phyloP scores from a whole-genome alignment of 2,329 filamentous ascomycete species.

The Aspergillus viridinutans region DNA sequence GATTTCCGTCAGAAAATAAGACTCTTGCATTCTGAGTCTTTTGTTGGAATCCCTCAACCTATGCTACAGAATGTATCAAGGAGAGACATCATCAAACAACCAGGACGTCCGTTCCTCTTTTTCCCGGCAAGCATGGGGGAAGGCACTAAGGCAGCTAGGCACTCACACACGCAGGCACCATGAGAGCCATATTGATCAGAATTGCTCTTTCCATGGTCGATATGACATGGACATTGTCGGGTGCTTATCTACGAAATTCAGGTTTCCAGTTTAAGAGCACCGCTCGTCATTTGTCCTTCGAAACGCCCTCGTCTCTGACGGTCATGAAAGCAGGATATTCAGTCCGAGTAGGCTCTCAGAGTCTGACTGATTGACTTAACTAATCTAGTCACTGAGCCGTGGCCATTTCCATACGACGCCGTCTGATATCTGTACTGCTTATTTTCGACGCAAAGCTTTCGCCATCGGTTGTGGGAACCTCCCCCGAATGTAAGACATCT shows the following conservation, averaged over 20 bases:
- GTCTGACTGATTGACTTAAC: conserved; percentile 1
- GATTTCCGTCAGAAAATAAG: neutral
- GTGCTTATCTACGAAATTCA: neutral
- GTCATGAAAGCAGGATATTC: neutral
- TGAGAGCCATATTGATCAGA: neutral
- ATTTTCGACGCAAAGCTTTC: conserved; percentile 77
- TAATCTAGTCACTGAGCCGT: conserved; percentile 22
- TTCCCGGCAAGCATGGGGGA: neutral
- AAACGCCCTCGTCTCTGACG: neutral
- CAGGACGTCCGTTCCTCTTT: neutral
- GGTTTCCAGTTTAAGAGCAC: neutral
- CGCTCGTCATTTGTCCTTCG: neutral
- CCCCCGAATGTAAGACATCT: conserved; percentile 72
- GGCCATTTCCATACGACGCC: conserved; percentile 42
- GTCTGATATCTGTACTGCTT: conserved; percentile 81
- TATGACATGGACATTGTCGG: neutral
- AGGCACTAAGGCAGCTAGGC: neutral
- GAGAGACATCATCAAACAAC: neutral
- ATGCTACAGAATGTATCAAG: neutral
- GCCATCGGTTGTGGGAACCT: conserved; percentile 44
- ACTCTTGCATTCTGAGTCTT: neutral
- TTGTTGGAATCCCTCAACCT: neutral
- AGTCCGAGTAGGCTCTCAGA: conserved; percentile 1
- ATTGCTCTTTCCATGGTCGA: too few species aligned
- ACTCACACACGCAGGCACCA: neutral